A percentile compares a stretch with the other conserved stretches of the same genome.
These are phyloP conservation scores for Phytophthora vignae DNA, from an alignment of 352 stramenopile species.

Conservation along the genomic window DNA sequence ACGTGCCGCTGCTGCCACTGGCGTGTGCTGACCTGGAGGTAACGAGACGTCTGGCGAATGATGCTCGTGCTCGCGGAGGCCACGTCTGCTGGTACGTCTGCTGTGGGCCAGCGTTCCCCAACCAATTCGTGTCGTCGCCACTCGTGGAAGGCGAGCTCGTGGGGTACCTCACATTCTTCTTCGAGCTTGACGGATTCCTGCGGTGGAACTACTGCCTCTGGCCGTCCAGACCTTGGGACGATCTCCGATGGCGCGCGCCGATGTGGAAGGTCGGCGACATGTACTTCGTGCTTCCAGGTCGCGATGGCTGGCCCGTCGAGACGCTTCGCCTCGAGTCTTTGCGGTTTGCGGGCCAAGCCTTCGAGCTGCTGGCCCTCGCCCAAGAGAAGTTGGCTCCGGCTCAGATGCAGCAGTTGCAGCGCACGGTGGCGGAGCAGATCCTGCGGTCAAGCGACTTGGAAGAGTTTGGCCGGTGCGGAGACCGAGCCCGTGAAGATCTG, in stretches of 20 bases:
- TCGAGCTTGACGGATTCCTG: slow-evolving; percentile 81
- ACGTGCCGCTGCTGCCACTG: slow-evolving; percentile 74
- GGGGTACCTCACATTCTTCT: slow-evolving; percentile 80
- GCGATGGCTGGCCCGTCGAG: slow-evolving; percentile 69
- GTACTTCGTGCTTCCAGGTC: slow-evolving; percentile 83
- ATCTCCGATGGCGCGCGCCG: slow-evolving; percentile 67
- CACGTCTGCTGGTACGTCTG: slow-evolving; percentile 87
- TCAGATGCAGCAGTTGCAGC: slow-evolving; percentile 64
- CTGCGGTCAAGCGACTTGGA: slow-evolving; percentile 67
- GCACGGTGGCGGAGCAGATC: slow-evolving; percentile 64
- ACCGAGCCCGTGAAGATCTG: slow-evolving; percentile 52
- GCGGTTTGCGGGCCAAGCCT: slow-evolving; percentile 72
- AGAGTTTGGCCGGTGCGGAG: slow-evolving; percentile 48
- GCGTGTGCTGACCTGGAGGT: slow-evolving; percentile 71
- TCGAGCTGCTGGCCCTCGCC: slow-evolving; percentile 66
- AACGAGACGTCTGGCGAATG: slow-evolving; percentile 57
- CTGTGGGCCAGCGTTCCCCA: slow-evolving; percentile 70
- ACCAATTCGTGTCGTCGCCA: slow-evolving; percentile 84
- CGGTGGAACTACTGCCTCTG: slow-evolving; percentile 88
- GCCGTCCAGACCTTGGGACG: slow-evolving; percentile 63
- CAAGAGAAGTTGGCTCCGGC: slow-evolving; percentile 40
- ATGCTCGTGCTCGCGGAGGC: slow-evolving; percentile 63
- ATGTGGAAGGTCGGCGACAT: slow-evolving; percentile 84
- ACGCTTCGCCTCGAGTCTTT: slow-evolving; percentile 76
- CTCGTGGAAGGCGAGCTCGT: slow-evolving; percentile 78